phyloP scores from a whole-genome alignment of 129 eudicot species.

The Centella asiatica region DNA sequence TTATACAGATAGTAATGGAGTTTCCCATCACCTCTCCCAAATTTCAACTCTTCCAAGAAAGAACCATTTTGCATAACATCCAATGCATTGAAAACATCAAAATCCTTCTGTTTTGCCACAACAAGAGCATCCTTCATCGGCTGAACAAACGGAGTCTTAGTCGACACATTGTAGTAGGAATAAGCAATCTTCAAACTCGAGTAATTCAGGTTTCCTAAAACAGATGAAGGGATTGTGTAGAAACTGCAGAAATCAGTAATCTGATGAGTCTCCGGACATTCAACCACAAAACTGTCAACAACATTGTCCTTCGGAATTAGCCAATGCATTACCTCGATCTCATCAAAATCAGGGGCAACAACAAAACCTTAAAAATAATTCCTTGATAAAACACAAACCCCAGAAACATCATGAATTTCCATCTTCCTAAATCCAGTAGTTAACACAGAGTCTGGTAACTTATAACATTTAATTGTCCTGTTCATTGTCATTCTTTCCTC shows the following conservation, averaged over 20 bases:
- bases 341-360: slow-evolving; percentile 59
- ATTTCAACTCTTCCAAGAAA: slow-evolving; percentile 40
- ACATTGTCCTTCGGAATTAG: slow-evolving; percentile 48
- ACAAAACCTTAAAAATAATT: slow-evolving; percentile 38
- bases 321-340: slow-evolving; percentile 60
- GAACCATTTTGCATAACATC: slow-evolving; percentile 52
- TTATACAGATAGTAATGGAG: slow-evolving; percentile 67
- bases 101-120: slow-evolving; percentile 49
- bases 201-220: slow-evolving; percentile 51
- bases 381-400: slow-evolving; percentile 46
- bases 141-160: slow-evolving; percentile 51
- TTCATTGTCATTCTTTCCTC: slow-evolving; percentile 63
- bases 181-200: slow-evolving; percentile 47
- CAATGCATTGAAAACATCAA: slow-evolving; percentile 55
- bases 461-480: slow-evolving; percentile 52
- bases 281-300: slow-evolving; percentile 47
- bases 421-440: slow-evolving; percentile 58
- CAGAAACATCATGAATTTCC: slow-evolving; percentile 60
- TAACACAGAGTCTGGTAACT: slow-evolving; percentile 30
- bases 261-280: slow-evolving; percentile 47
- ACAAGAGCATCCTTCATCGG: slow-evolving; percentile 58
- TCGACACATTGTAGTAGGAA: slow-evolving; percentile 54
- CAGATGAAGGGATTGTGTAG: slow-evolving; percentile 47
- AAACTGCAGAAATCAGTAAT: slow-evolving; percentile 60
- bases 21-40: slow-evolving; percentile 68